A percentile compares a stretch with the other conserved stretches of the same genome.
These are phyloP conservation scores for Galerina marginata DNA, from an alignment of 768 basidiomycete species.

Conservation along the genomic window DNA sequence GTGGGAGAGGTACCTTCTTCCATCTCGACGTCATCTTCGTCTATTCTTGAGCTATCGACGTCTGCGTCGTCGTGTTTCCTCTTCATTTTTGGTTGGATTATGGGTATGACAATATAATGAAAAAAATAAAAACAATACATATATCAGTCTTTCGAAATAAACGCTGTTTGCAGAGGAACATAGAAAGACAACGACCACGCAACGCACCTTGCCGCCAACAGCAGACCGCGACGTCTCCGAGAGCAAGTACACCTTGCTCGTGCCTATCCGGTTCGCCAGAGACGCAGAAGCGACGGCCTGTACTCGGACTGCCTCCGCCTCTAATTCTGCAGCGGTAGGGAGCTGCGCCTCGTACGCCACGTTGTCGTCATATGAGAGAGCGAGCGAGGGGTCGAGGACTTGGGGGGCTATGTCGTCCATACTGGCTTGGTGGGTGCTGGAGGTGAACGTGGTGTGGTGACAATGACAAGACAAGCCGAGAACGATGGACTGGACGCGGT, in stretches of 20 bases:
- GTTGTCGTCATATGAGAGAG: constrained; percentile 61
- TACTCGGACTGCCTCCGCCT: constrained; percentile 8
- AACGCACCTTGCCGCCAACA: constrained; percentile 72
- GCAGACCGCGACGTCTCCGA: constrained; percentile 57
- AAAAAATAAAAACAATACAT: constrained; percentile 32
- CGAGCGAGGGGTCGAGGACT: constrained; percentile 33
- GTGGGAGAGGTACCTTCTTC: constrained; percentile 34
- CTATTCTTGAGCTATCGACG: constrained; percentile 34
- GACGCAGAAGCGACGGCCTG: not conserved
- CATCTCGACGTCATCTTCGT: constrained; percentile 39
- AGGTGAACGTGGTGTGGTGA: constrained; percentile 11
- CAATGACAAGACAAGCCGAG: not conserved
- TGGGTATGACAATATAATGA: not conserved
- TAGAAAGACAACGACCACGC: constrained; percentile 12
- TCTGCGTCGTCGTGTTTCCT: constrained; percentile 47
- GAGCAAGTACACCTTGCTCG: constrained; percentile 77
- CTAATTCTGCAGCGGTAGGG: constrained; percentile 37
- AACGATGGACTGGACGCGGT: not conserved
- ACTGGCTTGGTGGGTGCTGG: constrained; percentile 11
- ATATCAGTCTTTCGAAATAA: constrained; percentile 49
- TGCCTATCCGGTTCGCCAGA: constrained; percentile 73
- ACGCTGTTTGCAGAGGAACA: constrained; percentile 33
- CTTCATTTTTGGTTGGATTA: constrained; percentile 37
- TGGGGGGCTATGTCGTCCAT: constrained; percentile 55
- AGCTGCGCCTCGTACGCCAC: constrained; percentile 64